These are phyloP conservation scores for Aspergillus baeticus DNA, from an alignment of 495 filamentous ascomycete species.

Conservation along the genomic window DNA sequence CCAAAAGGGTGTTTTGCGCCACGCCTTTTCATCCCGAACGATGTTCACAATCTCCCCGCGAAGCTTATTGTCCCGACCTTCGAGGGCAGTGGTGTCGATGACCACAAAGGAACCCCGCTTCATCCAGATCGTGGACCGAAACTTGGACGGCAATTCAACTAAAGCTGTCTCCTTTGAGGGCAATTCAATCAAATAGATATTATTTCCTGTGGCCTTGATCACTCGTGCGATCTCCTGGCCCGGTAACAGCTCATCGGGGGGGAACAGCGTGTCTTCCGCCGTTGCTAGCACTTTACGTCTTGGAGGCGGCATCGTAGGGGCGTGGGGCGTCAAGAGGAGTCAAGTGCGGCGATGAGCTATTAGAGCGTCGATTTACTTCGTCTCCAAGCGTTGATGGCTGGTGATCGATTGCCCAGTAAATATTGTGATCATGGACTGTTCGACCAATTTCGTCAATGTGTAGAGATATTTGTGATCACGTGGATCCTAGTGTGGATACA, in stretches of 20 bases:
- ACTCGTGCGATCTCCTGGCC: constrained; percentile 72
- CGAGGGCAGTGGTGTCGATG: constrained; percentile 67
- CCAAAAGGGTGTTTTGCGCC: constrained; percentile 93
- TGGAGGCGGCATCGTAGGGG: constrained; percentile 64
- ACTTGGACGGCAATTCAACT: constrained; percentile 66
- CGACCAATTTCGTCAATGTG: background rate
- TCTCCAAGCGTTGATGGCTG: background rate
- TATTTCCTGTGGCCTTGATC: constrained; percentile 81
- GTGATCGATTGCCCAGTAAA: too few species aligned
- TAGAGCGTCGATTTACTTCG: background rate
- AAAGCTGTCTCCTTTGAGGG: constrained; percentile 20
- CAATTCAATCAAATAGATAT: constrained; percentile 56
- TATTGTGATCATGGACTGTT: background rate
- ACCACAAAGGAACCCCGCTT: constrained; percentile 83
- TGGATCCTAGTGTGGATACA: constrained; percentile 8
- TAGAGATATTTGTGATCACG: constrained; percentile 8
- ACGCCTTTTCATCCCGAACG: constrained; percentile 84
- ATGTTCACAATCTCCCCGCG: constrained; percentile 90
- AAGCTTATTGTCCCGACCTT: constrained; percentile 73
- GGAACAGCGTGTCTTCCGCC: constrained; percentile 70
- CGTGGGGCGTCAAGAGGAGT: background rate
- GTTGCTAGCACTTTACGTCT: constrained; percentile 73
- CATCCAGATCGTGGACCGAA: constrained; percentile 90
- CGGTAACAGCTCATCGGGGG: constrained; percentile 62
- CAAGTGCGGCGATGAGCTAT: background rate